A percentile compares a stretch with the other conserved stretches of the same genome.
Conservation (phyloP, 2,329 filamentous ascomycete species). For the Ophidiomyces ophidiicola region DNA sequence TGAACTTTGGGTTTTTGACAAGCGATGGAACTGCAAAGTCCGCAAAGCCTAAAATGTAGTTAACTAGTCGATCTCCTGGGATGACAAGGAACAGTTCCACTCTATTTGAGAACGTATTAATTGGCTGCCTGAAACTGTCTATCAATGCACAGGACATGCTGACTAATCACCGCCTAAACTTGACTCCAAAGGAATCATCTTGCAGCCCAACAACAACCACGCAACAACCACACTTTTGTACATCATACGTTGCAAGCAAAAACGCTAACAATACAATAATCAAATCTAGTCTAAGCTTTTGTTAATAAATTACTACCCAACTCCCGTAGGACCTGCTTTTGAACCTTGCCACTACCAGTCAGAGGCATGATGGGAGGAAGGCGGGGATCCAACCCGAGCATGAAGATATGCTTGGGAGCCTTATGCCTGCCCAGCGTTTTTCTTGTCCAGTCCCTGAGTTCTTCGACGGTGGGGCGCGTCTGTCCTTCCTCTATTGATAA, state of each 20-base stretch:
- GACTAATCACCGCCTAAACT: background rate
- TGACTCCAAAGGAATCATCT: background rate
- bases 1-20: slow-evolving; percentile 23
- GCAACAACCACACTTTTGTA: too few species aligned
- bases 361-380: slow-evolving; percentile 44
- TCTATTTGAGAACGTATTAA: too few species aligned
- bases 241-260: too few species aligned
- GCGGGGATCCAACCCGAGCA: slow-evolving; percentile 51
- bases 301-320: slow-evolving; percentile 31
- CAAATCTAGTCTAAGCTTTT: slow-evolving; percentile 20
- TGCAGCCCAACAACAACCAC: too few species aligned
- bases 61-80: slow-evolving; percentile 4
- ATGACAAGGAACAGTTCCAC: too few species aligned
- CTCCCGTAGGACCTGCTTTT: slow-evolving; percentile 47
- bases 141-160: background rate
- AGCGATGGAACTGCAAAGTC: slow-evolving; percentile 19
- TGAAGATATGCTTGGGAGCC: slow-evolving; percentile 61
- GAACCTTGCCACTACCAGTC: slow-evolving; percentile 61
- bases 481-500: slow-evolving; percentile 26
- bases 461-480: slow-evolving; percentile 37
- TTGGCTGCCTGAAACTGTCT: background rate
- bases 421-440: slow-evolving; percentile 53
- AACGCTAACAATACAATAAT: too few species aligned
- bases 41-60: slow-evolving; percentile 17
- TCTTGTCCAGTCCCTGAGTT: slow-evolving; percentile 52